These are phyloP conservation scores for Clonostachys chloroleuca DNA, from an alignment of 2,329 filamentous ascomycete genomes.

Conservation along the genomic window DNA sequence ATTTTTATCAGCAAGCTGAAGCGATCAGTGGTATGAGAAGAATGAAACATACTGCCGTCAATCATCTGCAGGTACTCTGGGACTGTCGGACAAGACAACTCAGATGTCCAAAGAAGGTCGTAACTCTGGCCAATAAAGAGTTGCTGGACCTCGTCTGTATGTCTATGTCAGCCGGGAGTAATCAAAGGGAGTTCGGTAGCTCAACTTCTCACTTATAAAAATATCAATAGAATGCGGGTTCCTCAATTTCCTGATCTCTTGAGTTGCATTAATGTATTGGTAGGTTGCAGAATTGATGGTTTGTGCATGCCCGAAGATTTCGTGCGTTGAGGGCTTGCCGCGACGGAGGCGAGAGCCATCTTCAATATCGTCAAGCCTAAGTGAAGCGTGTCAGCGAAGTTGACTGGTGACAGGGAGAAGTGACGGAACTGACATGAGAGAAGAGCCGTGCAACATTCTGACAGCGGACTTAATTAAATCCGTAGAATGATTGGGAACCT, in stretches of 20 bases:
- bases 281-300: constrained; percentile 28
- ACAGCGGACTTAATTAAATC: background rate
- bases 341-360: constrained; percentile 24
- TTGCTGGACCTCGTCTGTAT: constrained; percentile 6
- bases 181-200: too few relatives aligned
- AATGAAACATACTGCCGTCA: constrained; percentile 4
- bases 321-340: constrained; percentile 25
- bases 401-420: background rate
- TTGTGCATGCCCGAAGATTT: constrained; percentile 25
- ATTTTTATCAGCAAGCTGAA: background rate
- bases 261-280: constrained; percentile 14
- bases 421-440: background rate
- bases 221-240: constrained; percentile 10
- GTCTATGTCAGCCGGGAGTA: too few relatives aligned
- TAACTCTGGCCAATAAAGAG: constrained; percentile 17
- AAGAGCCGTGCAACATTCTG: background rate
- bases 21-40: background rate
- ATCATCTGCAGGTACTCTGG: constrained; percentile 21
- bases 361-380: constrained; percentile 28
- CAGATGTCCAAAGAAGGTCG: constrained; percentile 17
- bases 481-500: background rate
- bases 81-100: constrained; percentile 9
- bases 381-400: background rate
- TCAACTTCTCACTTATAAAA: constrained; percentile 4
- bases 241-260: constrained; percentile 6